A percentile compares a stretch with the other conserved stretches of the same genome.
These are phyloP conservation scores for Simplicillium sp. DNA, from an alignment of 2,329 filamentous ascomycete species.

Conservation along the genomic window DNA sequence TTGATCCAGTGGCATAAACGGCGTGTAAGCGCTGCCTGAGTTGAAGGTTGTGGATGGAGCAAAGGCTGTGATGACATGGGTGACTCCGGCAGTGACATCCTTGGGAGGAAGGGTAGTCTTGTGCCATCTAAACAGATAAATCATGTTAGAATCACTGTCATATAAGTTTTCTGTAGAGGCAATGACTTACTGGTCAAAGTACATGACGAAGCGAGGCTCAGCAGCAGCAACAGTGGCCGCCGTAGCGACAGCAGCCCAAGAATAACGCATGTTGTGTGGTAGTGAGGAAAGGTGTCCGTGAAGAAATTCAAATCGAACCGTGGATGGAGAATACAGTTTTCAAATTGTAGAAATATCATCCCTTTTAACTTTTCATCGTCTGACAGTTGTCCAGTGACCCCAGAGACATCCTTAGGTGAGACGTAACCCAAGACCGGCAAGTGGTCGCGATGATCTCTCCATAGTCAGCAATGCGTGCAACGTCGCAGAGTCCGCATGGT, in stretches of 20 bases:
- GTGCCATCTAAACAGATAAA: constrained; percentile 25
- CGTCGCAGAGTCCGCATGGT: too few species aligned
- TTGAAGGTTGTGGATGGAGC: constrained; percentile 41
- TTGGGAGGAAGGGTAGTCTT: constrained; percentile 22
- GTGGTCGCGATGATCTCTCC: too few species aligned
- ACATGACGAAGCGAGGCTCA: constrained; percentile 26
- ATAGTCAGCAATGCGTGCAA: too few species aligned
- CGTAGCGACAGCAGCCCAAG: constrained; percentile 6
- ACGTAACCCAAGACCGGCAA: too few species aligned
- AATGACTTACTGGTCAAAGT: constrained; percentile 33
- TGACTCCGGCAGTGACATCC: constrained; percentile 32
- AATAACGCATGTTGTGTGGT: too few species aligned
- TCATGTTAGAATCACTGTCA: not conserved
- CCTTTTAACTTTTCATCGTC: too few species aligned
- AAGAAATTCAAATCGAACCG: too few species aligned
- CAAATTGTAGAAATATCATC: too few species aligned
- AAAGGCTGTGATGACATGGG: constrained; percentile 46
- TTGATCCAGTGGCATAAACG: constrained; percentile 41
- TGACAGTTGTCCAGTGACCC: too few species aligned
- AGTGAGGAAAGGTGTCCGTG: too few species aligned
- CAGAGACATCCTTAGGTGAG: too few species aligned
- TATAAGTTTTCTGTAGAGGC: not conserved
- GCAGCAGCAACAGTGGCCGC: constrained; percentile 11
- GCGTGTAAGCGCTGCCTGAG: constrained; percentile 32
- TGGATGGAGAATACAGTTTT: too few species aligned